phyloP scores from a whole-genome alignment of 2,329 filamentous ascomycete species.

The Pseudovirgaria hyperparasitica region DNA sequence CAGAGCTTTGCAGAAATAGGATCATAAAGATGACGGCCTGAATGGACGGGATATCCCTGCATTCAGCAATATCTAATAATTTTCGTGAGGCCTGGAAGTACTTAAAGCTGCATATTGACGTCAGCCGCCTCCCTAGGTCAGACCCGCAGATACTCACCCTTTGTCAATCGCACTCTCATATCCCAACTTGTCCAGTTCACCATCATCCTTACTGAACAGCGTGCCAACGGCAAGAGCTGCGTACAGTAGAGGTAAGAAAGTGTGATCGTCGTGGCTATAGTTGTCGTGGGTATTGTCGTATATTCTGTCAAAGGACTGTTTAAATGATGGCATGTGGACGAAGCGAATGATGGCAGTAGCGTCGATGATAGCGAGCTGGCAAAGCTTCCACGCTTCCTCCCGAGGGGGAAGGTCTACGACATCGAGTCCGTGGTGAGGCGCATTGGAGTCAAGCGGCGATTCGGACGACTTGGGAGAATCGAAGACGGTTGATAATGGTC shows the following conservation, averaged over 20 bases:
- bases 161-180: constrained; percentile 36
- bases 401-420: constrained; percentile 54
- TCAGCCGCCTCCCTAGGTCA: constrained; percentile 8
- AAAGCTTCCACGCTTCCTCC: constrained; percentile 43
- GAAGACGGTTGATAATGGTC: constrained; percentile 44
- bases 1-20: constrained; percentile 38
- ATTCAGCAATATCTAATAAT: constrained; percentile 40
- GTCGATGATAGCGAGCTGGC: constrained; percentile 48
- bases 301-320: constrained; percentile 60
- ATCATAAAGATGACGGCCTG: constrained; percentile 43
- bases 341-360: constrained; percentile 54
- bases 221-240: constrained; percentile 35
- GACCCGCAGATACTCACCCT: constrained; percentile 29
- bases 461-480: constrained; percentile 57
- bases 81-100: constrained; percentile 37
- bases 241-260: constrained; percentile 36
- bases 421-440: constrained; percentile 6
- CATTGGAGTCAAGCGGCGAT: constrained; percentile 43
- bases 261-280: constrained; percentile 32
- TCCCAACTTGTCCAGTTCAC: constrained; percentile 23
- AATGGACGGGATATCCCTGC: constrained; percentile 35
- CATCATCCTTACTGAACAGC: constrained; percentile 30
- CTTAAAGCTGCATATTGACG: constrained; percentile 26
- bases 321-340: constrained; percentile 72
- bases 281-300: constrained; percentile 51